Evolutionary conservation across 1,284 basidiomycete species (phyloP).

Genomic region (Coniferiporia weirii): DNA sequence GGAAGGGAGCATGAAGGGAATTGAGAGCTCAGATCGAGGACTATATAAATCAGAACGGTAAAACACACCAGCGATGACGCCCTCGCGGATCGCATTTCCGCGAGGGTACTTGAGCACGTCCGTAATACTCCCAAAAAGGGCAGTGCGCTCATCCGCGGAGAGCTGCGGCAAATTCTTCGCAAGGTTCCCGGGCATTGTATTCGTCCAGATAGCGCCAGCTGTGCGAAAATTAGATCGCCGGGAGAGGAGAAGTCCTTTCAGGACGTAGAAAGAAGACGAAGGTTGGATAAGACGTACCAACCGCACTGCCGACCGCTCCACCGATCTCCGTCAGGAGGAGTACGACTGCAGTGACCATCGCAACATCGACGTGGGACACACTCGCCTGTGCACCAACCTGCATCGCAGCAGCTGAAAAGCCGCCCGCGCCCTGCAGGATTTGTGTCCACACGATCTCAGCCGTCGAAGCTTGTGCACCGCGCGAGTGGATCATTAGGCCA

Average conservation of each 20-base stretch:
- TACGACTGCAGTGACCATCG: conserved; percentile 77
- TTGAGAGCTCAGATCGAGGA: background rate
- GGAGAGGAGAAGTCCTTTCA: background rate
- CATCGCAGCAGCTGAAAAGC: conserved; percentile 63
- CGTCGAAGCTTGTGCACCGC: conserved; percentile 54
- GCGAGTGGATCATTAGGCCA: conserved; percentile 69
- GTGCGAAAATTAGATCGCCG: background rate
- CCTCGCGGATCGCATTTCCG: conserved; percentile 50
- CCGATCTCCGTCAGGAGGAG: conserved; percentile 79
- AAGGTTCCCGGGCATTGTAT: conserved; percentile 55
- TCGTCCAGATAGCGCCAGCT: conserved; percentile 58
- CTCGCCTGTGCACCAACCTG: conserved; percentile 78
- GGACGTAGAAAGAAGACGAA: too few species aligned
- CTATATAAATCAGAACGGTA: background rate
- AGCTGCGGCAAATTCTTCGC: conserved; percentile 45
- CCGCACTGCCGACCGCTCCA: conserved; percentile 63
- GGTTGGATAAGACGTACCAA: conserved; percentile 35
- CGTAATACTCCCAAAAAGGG: conserved; percentile 49
- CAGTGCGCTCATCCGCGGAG: conserved; percentile 30
- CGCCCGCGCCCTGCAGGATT: conserved; percentile 74
- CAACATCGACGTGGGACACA: conserved; percentile 73
- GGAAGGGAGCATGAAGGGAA: background rate
- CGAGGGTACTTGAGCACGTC: conserved; percentile 40
- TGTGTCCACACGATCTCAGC: conserved; percentile 66
- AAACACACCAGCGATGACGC: conserved; percentile 46